Conservation (phyloP, 2,329 filamentous ascomycete species). For the Xylaria arbuscula region DNA sequence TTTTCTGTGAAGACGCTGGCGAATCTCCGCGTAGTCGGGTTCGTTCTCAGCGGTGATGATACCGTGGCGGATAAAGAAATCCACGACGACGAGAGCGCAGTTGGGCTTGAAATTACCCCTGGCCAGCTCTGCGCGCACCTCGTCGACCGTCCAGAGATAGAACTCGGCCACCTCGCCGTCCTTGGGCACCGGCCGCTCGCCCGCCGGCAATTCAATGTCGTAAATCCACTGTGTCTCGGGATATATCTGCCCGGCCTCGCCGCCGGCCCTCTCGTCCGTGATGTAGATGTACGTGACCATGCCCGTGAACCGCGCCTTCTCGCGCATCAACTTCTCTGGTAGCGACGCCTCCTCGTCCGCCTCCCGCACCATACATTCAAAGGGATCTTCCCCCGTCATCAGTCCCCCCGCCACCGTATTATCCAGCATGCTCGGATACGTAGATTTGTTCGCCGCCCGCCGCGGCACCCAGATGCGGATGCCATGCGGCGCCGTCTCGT, state of each 20-base stretch:
- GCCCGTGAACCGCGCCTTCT: conserved; percentile 68
- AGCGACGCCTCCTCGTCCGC: conserved; percentile 89
- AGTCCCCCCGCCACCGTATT: conserved; percentile 92
- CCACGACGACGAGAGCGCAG: conserved; percentile 83
- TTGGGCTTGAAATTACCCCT: conserved; percentile 91
- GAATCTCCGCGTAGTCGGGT: conserved; percentile 79
- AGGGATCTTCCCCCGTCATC: conserved; percentile 80
- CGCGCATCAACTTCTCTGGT: conserved; percentile 74
- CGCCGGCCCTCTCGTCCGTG: conserved; percentile 78
- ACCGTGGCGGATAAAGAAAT: conserved; percentile 90
- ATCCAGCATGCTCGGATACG: conserved; percentile 91
- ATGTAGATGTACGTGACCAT: conserved; percentile 88
- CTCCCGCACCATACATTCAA: conserved; percentile 86
- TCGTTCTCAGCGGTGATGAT: conserved; percentile 84
- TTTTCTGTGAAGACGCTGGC: conserved; percentile 77
- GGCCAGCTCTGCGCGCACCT: conserved; percentile 76
- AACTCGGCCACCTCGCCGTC: conserved; percentile 93
- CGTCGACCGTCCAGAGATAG: conserved; percentile 78
- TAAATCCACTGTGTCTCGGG: conserved; percentile 94
- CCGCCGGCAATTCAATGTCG: conserved; percentile 79
- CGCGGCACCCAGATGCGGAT: conserved; percentile 87
- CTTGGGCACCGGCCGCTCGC: conserved; percentile 77
- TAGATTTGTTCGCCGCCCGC: conserved; percentile 80
- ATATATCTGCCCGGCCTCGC: conserved; percentile 84
- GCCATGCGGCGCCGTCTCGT: conserved; percentile 59